Base-by-base conservation (phyloP, 768 basidiomycete genomes). In the Amanita muscaria region DNA sequence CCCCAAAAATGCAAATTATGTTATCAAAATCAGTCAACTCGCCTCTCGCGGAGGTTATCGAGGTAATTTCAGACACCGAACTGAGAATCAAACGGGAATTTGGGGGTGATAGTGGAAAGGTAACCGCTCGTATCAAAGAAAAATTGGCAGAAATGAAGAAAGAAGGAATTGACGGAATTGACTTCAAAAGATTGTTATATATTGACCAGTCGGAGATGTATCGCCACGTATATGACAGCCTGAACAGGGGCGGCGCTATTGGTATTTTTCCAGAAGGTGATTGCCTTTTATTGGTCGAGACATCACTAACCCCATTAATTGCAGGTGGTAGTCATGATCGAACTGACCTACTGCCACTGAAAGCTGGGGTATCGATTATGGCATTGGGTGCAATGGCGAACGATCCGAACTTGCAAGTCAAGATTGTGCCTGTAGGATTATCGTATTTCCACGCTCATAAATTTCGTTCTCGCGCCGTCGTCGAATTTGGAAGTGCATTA, bases 231-330 rank as follows among this genome's bases (percentile, higher is more conserved):
- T 99, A 96, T 62, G 73, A 89, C 57, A 76, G 79, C 45, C 66
- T 98, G 45, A 87, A 79, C 46, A 77, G 84, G 46, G 89, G 89
- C 7, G 90, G 90, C 11, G 81, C 83, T 51, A 93, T 99, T 49
- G 93, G 96, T 36, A 97, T 99, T 51, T 98, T 98, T 59, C 96
- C 96, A 30, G 96, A 98, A 82, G 94, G 93, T 89, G 52, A 48
- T 11, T 24, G 11, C 14, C 8, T 10, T 22, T 22, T 11, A 29
- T 23, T 23, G 16, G 23, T 15, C 23, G 14, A 12, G 19, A n/a
- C 30, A 14, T 44, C 32, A 41, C n/a, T n/a, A n/a, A n/a, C 22
- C 30, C 50, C 35, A 21, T 51, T 22, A n/a, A 16, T 23, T 35
- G 40, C 49, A 97, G 93, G 96, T 53, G 96, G 96, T 45, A 97